Base-by-base conservation (phyloP, 441 rosid species). In the Daphne laureola region DNA sequence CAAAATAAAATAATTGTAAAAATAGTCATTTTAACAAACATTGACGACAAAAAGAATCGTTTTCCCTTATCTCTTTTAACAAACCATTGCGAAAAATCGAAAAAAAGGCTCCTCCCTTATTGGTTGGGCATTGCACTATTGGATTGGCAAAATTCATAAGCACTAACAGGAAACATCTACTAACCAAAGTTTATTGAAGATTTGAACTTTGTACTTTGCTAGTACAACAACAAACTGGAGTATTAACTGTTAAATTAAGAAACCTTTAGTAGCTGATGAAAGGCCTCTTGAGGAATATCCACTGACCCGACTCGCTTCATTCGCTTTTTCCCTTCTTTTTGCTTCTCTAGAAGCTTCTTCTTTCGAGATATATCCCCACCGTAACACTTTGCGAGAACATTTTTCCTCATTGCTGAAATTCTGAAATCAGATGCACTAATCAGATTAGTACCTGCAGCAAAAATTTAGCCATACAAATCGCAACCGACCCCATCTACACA, bases 281-380 rank as follows among this genome's bases (percentile, higher is more conserved):
- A 93, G 59, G 98, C 97, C 65, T 93, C 97, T 61, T 93, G 98
- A 27, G 98, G 96, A 62, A 93, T 93, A 63, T 90, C 97, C 61
- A 93, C 97, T 45, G 98, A 93, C 61, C 98, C 97, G 60, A 93
- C 73, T 14, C 98, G 80, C 72, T 93, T 93, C 98, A 93, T 93
- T 31, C 96, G 72, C 71, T 89, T 93, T 78, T 93, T 93, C 56
- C 98, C 98, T 80, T 93, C 97, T 78, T 89, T 89, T 52, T 93
- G 96, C 55, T 93, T 93, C 77, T 89, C 98, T 57, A 93, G 70
- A 54, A 89, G 87, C 80, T 89, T 93, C 79, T 62, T 84, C 72
- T 93, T 93, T 64, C 98, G 73, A 8, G 95, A 83, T 52, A 93
- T 68, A 64, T 93, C 98, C 54, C 97, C 97, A 42, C 98, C 98